A percentile compares a stretch with the other conserved stretches of the same genome.
phyloP scores from a whole-genome alignment of 495 filamentous ascomycete species.

The Ascodesmis nigricans region DNA sequence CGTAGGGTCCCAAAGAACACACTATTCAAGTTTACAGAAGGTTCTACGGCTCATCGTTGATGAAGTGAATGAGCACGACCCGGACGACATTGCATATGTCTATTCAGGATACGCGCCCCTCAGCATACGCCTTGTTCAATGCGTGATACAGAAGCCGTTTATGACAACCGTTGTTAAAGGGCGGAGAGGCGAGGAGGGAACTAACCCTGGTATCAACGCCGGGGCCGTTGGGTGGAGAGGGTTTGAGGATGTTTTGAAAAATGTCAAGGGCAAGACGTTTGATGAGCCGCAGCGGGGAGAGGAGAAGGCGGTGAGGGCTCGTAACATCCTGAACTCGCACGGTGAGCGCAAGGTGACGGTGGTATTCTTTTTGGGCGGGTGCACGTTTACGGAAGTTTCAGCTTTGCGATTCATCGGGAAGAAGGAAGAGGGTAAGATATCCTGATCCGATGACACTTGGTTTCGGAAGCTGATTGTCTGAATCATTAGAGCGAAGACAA shows the following conservation, averaged over 20 bases:
- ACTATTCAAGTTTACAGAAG: constrained; percentile 72
- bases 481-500: constrained; percentile 36
- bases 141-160: constrained; percentile 56
- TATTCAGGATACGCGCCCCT: constrained; percentile 94
- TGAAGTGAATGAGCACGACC: constrained; percentile 92
- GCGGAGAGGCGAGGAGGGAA: constrained; percentile 15
- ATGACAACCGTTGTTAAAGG: constrained; percentile 36
- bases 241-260: constrained; percentile 74
- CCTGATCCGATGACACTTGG: constrained; percentile 7
- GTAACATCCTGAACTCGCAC: constrained; percentile 54
- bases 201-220: constrained; percentile 21
- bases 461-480: constrained; percentile 5
- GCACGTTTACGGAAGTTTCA: constrained; percentile 89
- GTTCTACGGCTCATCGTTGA: constrained; percentile 75
- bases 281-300: constrained; percentile 84
- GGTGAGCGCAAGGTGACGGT: constrained; percentile 63
- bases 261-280: constrained; percentile 65
- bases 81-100: constrained; percentile 87
- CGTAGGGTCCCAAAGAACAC: constrained; percentile 41
- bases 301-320: constrained; percentile 77
- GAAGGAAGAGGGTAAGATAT: constrained; percentile 49
- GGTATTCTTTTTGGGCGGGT: constrained; percentile 84
- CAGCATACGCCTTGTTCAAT: constrained; percentile 84
- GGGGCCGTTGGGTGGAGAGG: constrained; percentile 68
- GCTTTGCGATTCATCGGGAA: constrained; percentile 76